These are phyloP conservation scores for Abelmoschus esculentus DNA, from an alignment of 345 rosid species.

Conservation along the genomic window DNA sequence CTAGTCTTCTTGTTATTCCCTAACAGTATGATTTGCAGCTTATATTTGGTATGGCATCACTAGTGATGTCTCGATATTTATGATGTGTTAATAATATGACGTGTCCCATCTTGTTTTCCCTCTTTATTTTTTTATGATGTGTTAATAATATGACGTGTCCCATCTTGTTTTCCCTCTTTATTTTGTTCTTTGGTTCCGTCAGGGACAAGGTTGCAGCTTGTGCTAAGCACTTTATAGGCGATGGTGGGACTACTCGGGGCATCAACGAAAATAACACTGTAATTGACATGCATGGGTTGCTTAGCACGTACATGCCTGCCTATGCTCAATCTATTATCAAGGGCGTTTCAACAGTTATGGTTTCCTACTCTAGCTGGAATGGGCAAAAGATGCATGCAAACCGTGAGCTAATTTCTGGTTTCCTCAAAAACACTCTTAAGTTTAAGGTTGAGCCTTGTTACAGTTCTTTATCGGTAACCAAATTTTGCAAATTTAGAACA, in stretches of 20 bases:
- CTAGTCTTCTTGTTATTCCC: background rate
- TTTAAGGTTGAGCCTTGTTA: constrained; percentile 47
- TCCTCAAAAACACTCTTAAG: constrained; percentile 69
- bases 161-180: background rate
- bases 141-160: background rate
- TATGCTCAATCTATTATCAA: constrained; percentile 67
- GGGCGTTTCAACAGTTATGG: constrained; percentile 86
- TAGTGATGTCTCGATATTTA: background rate
- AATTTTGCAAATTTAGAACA: background rate
- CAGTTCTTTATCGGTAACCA: background rate
- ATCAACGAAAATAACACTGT: constrained; percentile 76
- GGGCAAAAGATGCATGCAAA: constrained; percentile 95
- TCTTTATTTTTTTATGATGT: background rate
- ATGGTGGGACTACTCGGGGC: constrained; percentile 91
- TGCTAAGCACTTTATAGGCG: constrained; percentile 95
- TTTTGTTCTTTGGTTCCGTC: constrained; percentile 5
- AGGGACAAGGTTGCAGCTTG: constrained; percentile 93
- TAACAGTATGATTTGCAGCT: background rate
- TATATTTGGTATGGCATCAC: background rate
- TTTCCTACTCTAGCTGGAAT: constrained; percentile 96
- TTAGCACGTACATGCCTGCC: constrained; percentile 74
- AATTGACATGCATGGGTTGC: constrained; percentile 57
- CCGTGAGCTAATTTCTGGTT: constrained; percentile 56
- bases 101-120: background rate
- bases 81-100: background rate